Evolutionary conservation across 139 green algal genomes (phyloP).

Genomic region (Asterochloris erici): DNA sequence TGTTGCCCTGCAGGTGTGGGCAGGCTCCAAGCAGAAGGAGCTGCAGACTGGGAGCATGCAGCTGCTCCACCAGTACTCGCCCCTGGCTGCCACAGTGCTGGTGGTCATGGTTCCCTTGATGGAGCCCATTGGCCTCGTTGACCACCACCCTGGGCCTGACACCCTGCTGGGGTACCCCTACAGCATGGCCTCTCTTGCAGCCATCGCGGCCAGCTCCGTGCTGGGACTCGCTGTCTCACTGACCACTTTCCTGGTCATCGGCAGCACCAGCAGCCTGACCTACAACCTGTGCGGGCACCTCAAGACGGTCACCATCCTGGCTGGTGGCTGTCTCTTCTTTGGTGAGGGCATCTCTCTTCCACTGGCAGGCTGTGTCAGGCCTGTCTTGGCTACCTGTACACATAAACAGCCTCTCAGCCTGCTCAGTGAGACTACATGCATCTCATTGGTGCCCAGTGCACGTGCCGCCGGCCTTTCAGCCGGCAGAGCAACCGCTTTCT

Average conservation of each 20-base stretch:
- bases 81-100: conserved; percentile 60
- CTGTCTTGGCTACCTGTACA: not conserved
- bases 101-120: conserved; percentile 62
- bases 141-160: conserved; percentile 11
- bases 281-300: conserved; percentile 79
- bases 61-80: conserved; percentile 80
- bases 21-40: conserved; percentile 83
- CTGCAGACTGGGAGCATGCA: conserved; percentile 69
- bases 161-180: conserved; percentile 65
- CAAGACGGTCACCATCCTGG: conserved; percentile 84
- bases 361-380: not conserved
- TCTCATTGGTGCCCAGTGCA: too few species aligned
- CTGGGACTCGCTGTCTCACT: conserved; percentile 86
- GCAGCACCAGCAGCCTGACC: conserved; percentile 59
- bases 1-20: conserved; percentile 47
- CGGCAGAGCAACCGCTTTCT: too few species aligned
- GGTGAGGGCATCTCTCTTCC: conserved; percentile 41
- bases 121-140: conserved; percentile 64
- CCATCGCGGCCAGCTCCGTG: conserved; percentile 67
- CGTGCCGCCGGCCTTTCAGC: too few species aligned
- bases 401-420: not conserved
- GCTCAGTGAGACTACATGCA: too few species aligned
- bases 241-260: conserved; percentile 81
- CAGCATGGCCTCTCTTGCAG: conserved; percentile 35
- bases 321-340: conserved; percentile 79